These are phyloP conservation scores for Russula emetica DNA, from an alignment of 768 basidiomycete species.

Conservation along the genomic window DNA sequence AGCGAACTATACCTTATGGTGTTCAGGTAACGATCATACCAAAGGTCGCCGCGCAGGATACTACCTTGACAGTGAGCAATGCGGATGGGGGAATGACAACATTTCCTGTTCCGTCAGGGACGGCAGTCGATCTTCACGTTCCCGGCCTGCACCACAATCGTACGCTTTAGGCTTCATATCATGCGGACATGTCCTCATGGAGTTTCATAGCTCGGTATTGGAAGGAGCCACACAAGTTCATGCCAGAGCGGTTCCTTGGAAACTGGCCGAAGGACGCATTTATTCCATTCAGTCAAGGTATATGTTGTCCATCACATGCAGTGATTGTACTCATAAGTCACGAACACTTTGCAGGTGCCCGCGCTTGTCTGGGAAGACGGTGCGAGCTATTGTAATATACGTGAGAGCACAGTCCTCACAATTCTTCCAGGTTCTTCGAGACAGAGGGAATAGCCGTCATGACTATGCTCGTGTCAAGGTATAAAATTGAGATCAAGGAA, in stretches of 20 bases:
- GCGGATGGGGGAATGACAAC: constrained; percentile 39
- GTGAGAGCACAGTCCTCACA: background rate
- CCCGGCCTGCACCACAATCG: constrained; percentile 50
- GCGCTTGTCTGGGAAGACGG: constrained; percentile 30
- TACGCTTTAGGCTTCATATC: constrained; percentile 24
- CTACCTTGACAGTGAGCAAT: constrained; percentile 36
- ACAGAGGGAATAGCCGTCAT: constrained; percentile 46
- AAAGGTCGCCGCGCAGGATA: constrained; percentile 46
- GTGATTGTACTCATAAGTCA: background rate
- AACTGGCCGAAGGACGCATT: constrained; percentile 37
- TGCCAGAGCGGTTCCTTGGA: constrained; percentile 36
- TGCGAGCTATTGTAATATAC: background rate
- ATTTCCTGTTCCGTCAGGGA: constrained; percentile 44
- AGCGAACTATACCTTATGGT: constrained; percentile 11
- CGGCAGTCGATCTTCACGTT: constrained; percentile 37
- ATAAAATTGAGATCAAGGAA: constrained; percentile 47
- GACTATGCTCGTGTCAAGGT: constrained; percentile 43
- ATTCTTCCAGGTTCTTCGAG: constrained; percentile 43
- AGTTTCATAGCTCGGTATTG: constrained; percentile 48
- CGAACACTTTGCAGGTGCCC: constrained; percentile 10
- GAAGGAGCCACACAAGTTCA: constrained; percentile 48
- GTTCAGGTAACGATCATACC: constrained; percentile 44
- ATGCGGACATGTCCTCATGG: background rate
- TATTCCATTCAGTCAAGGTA: constrained; percentile 33
- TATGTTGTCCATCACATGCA: background rate